Evolutionary conservation across 371 early-diverging fungal species (phyloP), one percentile per base, ranked within the genome.

Genomic region (Mucor saturninus): DNA sequence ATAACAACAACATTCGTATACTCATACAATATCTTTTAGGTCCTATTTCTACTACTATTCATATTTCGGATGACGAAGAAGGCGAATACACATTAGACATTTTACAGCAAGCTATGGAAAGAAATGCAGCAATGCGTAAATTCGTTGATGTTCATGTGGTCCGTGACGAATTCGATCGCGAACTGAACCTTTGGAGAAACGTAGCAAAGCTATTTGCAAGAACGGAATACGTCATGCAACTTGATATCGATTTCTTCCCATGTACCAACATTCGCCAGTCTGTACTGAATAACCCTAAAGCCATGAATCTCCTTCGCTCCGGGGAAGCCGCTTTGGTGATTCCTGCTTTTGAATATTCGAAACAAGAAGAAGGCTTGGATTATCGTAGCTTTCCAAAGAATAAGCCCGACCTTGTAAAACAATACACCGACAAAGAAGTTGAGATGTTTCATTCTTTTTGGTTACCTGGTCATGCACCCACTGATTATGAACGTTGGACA

Each of bases 121-220:
- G 69, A 29, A 76, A 76, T 49, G 74, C 79, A 3, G 64, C 68
- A 15, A 80, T 87, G 77, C 72, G 75, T 31, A 67, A 79, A 59
- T 81, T 69, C 59, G 85, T 86, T 3, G 87, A 87, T 68, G 71
- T 84, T 2, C 87, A 87, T 68, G 68, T 87, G 28, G 65, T 87
- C 14, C 73, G 84, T 9, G 87, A 87, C 64, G 74, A 74, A 59
- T 84, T 80, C 55, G 83, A 83, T 35, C 74, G 87, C 10, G 85
- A 87, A 64, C 73, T 87, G 42, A 87, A 87, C 38, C 71, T 83
- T 69, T 87, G 87, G 87, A 71, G 87, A 46, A 87, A 87, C 51
- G 73, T 87, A 3, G 87, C 87, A 7, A 71, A 81, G 38, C 71
- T 86, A 64, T 87, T 86, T 71, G 83, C 86, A 2, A 75, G 86